phyloP scores from a whole-genome alignment of 169 alveolate genomes.

The Nephromyces sp. region DNA sequence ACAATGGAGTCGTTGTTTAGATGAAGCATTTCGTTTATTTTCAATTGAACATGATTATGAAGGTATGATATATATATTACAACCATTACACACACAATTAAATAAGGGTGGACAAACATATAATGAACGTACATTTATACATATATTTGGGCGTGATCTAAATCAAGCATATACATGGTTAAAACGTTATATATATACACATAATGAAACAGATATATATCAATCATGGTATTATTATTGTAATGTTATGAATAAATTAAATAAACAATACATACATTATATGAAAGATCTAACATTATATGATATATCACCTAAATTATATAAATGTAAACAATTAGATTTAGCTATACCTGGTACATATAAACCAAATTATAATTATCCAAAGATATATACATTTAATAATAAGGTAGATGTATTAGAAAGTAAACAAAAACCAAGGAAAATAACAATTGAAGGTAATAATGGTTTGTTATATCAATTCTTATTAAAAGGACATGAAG shows the following conservation, averaged over 20 bases:
- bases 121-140: constrained; percentile 59
- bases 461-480: constrained; percentile 72
- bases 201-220: constrained; percentile 49
- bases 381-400: not conserved
- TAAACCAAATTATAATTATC: not conserved
- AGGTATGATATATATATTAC: constrained; percentile 45
- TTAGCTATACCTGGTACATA: too few relatives aligned
- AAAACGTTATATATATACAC: constrained; percentile 40
- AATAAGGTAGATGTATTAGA: constrained; percentile 44
- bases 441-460: constrained; percentile 66
- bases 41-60: constrained; percentile 56
- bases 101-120: constrained; percentile 26
- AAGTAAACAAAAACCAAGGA: constrained; percentile 77
- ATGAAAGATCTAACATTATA: too few relatives aligned
- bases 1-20: constrained; percentile 74
- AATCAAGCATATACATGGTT: constrained; percentile 64
- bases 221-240: constrained; percentile 27
- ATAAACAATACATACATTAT: too few relatives aligned
- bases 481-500: constrained; percentile 76
- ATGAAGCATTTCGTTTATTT: constrained; percentile 67
- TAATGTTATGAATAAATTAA: too few relatives aligned
- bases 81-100: constrained; percentile 60
- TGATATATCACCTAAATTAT: too few relatives aligned
- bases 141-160: constrained; percentile 56
- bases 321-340: too few relatives aligned